Percentiles rank a stretch among this genome's conserved stretches.
Evolutionary conservation across 2,329 filamentous ascomycete genomes (phyloP).

Genomic region (Colletotrichum eleusines): DNA sequence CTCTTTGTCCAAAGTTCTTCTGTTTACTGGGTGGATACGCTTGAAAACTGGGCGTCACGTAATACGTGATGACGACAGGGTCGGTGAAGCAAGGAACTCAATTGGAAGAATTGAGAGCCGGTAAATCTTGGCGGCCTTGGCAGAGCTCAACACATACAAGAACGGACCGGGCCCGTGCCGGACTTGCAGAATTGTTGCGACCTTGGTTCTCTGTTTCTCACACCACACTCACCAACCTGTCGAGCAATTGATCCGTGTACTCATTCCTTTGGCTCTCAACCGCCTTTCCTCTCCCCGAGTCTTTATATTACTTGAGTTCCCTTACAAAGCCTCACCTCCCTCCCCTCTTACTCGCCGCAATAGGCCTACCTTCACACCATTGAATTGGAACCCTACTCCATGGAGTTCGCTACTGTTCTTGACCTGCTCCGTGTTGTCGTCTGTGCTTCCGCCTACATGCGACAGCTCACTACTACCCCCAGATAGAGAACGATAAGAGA

Average conservation of each 20-base stretch:
- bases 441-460: constrained; percentile 33
- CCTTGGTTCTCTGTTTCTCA: not conserved
- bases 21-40: no score
- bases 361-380: not conserved
- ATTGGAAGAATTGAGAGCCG: not conserved
- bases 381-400: constrained; percentile 1
- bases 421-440: constrained; percentile 37
- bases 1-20: no score
- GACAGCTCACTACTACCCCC: constrained; percentile 36
- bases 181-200: not conserved
- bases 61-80: not conserved
- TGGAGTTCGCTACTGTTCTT: constrained; percentile 29
- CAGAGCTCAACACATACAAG: not conserved
- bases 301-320: not conserved
- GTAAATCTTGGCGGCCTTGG: not conserved
- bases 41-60: no score
- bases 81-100: not conserved
- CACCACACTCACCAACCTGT: not conserved
- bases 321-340: not conserved
- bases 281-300: not conserved
- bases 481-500: constrained; percentile 23
- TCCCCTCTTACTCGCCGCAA: not conserved
- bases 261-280: not conserved
- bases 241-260: no score
- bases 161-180: not conserved